Evolutionary conservation across 805 yeast species (phyloP).

Genomic region (Danielia reshetovae): DNA sequence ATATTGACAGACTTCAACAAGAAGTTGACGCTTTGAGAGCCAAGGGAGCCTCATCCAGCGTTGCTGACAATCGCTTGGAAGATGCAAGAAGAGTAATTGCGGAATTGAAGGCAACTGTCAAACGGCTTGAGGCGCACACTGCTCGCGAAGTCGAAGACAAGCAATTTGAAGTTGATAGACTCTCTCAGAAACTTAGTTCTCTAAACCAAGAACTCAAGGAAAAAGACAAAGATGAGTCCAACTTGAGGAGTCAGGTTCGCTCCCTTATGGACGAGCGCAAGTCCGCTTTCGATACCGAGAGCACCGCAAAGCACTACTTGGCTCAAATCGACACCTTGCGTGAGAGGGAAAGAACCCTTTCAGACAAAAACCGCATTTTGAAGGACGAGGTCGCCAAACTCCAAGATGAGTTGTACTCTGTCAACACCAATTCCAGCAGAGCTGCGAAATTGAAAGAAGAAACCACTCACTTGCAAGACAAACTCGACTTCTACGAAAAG

Average conservation of each 20-base stretch:
- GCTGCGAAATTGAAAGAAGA: slow-evolving; percentile 14
- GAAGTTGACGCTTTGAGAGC: neutral
- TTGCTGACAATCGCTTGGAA: slow-evolving; percentile 4
- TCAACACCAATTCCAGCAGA: slow-evolving; percentile 13
- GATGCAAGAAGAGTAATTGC: slow-evolving; percentile 6
- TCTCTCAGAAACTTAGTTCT: slow-evolving; percentile 15
- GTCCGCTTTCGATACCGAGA: slow-evolving; percentile 11
- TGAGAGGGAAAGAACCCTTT: slow-evolving; percentile 16
- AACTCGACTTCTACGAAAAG: slow-evolving; percentile 24
- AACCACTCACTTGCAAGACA: slow-evolving; percentile 21
- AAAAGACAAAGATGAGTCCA: slow-evolving; percentile 21
- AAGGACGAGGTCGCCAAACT: slow-evolving; percentile 26
- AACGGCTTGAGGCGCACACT: slow-evolving; percentile 6
- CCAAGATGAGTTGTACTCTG: slow-evolving; percentile 20
- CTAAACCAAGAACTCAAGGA: slow-evolving; percentile 19
- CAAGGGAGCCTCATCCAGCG: too few relatives aligned
- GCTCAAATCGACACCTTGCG: slow-evolving; percentile 22
- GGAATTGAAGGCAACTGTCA: slow-evolving; percentile 6
- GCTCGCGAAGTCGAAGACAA: slow-evolving; percentile 6
- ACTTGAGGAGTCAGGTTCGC: slow-evolving; percentile 21
- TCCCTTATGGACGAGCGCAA: slow-evolving; percentile 18
- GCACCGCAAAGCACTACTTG: slow-evolving; percentile 17
- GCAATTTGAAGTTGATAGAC: slow-evolving; percentile 9
- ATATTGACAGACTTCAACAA: slow-evolving; percentile 1
- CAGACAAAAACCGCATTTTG: slow-evolving; percentile 18